Conservation (phyloP, 148 eudicot species). For the Spergularia bocconei region DNA sequence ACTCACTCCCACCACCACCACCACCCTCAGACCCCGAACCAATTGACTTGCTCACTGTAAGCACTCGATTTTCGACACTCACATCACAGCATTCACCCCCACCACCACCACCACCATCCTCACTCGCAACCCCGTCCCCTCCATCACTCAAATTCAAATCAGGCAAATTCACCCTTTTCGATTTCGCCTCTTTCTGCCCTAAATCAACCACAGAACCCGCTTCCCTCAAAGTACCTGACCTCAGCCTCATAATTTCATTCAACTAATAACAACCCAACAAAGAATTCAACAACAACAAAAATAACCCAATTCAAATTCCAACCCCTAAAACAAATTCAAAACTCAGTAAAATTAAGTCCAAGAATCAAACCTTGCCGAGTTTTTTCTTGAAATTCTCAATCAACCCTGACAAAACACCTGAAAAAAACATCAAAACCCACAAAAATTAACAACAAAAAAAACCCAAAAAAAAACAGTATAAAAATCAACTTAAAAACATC, state of each 20-base stretch:
- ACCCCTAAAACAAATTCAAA: constrained; percentile 12
- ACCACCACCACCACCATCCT: constrained; percentile 19
- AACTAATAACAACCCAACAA: constrained; percentile 19
- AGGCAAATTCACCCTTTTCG: constrained; percentile 19
- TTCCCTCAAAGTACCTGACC: constrained; percentile 37
- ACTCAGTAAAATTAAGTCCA: not conserved
- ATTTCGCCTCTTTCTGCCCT: not conserved
- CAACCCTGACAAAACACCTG: constrained; percentile 18
- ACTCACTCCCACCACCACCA: constrained; percentile 12
- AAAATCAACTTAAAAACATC: not conserved
- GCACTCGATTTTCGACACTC: not conserved
- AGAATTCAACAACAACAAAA: not conserved
- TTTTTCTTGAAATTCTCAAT: not conserved
- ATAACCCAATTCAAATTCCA: constrained; percentile 6
- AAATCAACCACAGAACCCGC: constrained; percentile 20
- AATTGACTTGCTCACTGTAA: constrained; percentile 2
- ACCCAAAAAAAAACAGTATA: not conserved
- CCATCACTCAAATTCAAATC: constrained; percentile 33
- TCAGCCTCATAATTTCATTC: constrained; percentile 45
- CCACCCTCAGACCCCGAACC: constrained; percentile 13
- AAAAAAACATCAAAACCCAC: not conserved
- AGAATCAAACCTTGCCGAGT: constrained; percentile 11
- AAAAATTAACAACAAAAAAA: not conserved
- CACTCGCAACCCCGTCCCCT: constrained; percentile 12
- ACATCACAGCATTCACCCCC: constrained; percentile 13